Evolutionary conservation across 805 yeast species (phyloP).

Genomic region (Candida nanaspora): DNA sequence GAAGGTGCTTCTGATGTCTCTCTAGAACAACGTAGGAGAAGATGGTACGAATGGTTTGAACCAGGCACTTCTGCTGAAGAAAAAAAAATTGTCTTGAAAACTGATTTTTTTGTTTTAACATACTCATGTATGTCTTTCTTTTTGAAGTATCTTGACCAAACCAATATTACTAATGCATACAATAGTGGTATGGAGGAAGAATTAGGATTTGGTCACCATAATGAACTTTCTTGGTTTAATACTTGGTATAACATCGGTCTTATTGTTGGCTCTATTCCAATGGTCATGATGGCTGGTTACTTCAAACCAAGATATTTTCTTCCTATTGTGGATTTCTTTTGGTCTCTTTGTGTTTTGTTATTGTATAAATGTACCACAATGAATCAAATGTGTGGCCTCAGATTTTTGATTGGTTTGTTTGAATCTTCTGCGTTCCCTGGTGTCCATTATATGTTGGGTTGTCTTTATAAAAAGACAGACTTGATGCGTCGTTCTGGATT

Average conservation of each 20-base stretch:
- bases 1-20: neutral
- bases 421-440: conserved; percentile 61
- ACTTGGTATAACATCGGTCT: conserved; percentile 37
- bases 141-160: conserved; percentile 52
- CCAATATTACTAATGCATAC: conserved; percentile 51
- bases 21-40: neutral
- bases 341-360: conserved; percentile 52
- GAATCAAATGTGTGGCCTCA: conserved; percentile 44
- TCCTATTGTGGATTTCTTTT: conserved; percentile 42
- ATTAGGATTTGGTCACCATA: conserved; percentile 9
- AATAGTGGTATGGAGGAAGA: conserved; percentile 63
- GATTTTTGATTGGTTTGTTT: conserved; percentile 56
- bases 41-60: neutral
- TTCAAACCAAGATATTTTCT: conserved; percentile 51
- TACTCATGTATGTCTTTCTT: conserved; percentile 35
- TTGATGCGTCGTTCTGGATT: conserved; percentile 52
- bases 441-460: conserved; percentile 51
- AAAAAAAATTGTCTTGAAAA: conserved; percentile 7
- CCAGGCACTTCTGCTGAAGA: conserved; percentile 3
- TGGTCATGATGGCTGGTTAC: conserved; percentile 43
- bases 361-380: conserved; percentile 40
- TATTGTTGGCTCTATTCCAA: conserved; percentile 55
- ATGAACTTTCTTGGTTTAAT: conserved; percentile 14
- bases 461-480: conserved; percentile 49
- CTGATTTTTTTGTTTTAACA: conserved; percentile 27